Base-by-base conservation (phyloP, 306 rosid genomes). In the Cucumis melo region DNA sequence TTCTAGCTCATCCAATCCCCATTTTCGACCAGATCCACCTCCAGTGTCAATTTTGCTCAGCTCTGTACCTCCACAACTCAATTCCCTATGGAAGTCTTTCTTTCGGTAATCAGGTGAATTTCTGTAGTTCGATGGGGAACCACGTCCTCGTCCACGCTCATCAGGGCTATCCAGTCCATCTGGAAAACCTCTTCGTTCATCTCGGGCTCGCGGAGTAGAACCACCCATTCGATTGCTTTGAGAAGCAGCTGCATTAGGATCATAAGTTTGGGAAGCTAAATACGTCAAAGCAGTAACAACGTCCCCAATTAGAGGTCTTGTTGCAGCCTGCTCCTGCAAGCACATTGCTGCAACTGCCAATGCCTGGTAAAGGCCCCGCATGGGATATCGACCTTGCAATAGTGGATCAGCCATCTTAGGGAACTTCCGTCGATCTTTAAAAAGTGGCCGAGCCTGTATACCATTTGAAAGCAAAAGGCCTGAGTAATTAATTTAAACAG, bases 341-440 rank as follows among this genome's bases (percentile, higher is more conserved):
- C 97, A 93, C 98, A 93, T 93, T 58, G 92, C 97, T 50, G 96
- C 97, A 78, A 93, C 88, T 5, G 90, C 98, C 70, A 91, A 88
- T 54, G 92, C 97, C 80, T 88, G 91, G 80, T 89, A 82, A 19
- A 93, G 88, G 38, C 97, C 93, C 60, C 91, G 86, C 88, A 78
- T 81, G 38, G 93, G 97, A 73, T 82, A 91, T 21, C 61, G 82
- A 8, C 96, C 97, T 77, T 87, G 82, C 66, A 93, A 89, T 62
- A 87, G 84, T 15, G 98, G 98, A 77, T 93, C 98, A 1, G 86
- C 96, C 89, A 93, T 84, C 81, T 84, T 87, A 0, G 92, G 86
- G 76, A 88, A 91, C 77, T 89, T 84, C 74, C 84, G 78, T 6
- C 89, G 87, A 78, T 93, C 91, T 76, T 82, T 84, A 65, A 93